Percentiles rank a stretch among this genome's conserved stretches.
Conservation (phyloP, 192 early-diverging fungal species). For the Chytriomyces sp. region DNA sequence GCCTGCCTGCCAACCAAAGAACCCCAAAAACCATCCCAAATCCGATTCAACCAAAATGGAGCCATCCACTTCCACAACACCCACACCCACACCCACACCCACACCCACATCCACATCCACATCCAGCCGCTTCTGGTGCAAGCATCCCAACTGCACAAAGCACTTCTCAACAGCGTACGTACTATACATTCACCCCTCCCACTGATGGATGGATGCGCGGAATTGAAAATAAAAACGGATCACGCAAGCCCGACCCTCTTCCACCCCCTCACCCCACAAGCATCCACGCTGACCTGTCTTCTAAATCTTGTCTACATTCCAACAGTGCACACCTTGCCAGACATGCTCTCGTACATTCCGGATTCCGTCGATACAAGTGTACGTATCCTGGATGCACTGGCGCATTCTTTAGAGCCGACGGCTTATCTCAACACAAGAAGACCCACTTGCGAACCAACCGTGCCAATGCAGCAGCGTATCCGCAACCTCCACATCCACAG, state of each 20-base stretch:
- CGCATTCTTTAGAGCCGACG: conserved; percentile 15
- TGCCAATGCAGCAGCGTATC: too few relatives aligned
- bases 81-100: too few relatives aligned
- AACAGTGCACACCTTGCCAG: not conserved
- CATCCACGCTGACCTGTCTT: too few relatives aligned
- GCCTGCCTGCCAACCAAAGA: too few relatives aligned
- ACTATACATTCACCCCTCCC: not conserved
- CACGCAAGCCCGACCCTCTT: too few relatives aligned
- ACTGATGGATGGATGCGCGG: not conserved
- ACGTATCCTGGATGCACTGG: not conserved
- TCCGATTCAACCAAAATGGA: not conserved
- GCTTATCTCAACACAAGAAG: conserved; percentile 11
- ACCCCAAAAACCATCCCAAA: too few relatives aligned
- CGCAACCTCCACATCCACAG: too few relatives aligned
- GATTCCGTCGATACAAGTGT: conserved; percentile 2
- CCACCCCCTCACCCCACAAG: too few relatives aligned
- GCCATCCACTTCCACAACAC: not conserved
- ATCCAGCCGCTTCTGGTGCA: not conserved
- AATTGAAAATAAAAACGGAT: too few relatives aligned
- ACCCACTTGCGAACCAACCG: not conserved
- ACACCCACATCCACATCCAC: too few relatives aligned
- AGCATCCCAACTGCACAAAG: not conserved
- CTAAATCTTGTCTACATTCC: too few relatives aligned
- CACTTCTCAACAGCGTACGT: not conserved
- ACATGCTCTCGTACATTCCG: not conserved